A percentile compares a stretch with the other conserved stretches of the same genome.
phyloP scores from a whole-genome alignment of 208 protist genomes.

The Vickermania spadyakhi region DNA sequence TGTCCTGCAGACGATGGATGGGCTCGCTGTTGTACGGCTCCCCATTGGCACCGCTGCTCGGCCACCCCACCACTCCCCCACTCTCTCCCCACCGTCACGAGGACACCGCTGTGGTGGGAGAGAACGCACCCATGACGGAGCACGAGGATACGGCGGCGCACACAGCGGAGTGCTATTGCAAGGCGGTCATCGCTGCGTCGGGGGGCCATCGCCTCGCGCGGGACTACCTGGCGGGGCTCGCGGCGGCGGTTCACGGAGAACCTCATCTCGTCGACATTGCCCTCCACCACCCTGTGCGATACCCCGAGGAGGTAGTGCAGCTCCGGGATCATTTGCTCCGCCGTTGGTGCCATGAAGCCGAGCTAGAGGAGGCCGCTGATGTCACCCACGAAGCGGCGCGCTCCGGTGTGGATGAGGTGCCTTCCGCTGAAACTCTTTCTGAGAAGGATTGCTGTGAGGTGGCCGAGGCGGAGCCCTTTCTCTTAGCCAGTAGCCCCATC shows the following conservation, averaged over 20 bases:
- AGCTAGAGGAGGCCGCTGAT: too few relatives aligned
- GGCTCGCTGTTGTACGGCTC: slow-evolving; percentile 24
- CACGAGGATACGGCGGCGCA: background rate
- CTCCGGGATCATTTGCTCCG: slow-evolving; percentile 39
- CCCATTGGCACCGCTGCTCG: slow-evolving; percentile 33
- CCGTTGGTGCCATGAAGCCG: background rate
- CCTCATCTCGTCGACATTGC: slow-evolving; percentile 39
- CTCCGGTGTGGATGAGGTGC: too few relatives aligned
- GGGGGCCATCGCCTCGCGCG: slow-evolving; percentile 51
- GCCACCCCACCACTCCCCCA: slow-evolving; percentile 3
- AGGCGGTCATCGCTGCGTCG: slow-evolving; percentile 60
- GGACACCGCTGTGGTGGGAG: too few relatives aligned
- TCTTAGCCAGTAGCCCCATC: slow-evolving; percentile 33
- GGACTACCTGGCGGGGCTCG: slow-evolving; percentile 72
- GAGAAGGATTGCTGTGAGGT: slow-evolving; percentile 1
- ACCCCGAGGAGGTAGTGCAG: slow-evolving; percentile 28
- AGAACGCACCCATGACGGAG: background rate
- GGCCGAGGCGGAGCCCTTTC: slow-evolving; percentile 12
- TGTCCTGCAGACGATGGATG: too few relatives aligned
- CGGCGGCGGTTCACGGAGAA: slow-evolving; percentile 30
- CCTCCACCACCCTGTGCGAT: slow-evolving; percentile 47
- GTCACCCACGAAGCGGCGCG: too few relatives aligned
- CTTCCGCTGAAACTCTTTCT: background rate
- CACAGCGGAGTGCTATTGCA: slow-evolving; percentile 45
- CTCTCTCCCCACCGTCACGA: background rate